Base-by-base conservation (phyloP, 2,329 filamentous ascomycete species). In the Elsinoe fawcettii region DNA sequence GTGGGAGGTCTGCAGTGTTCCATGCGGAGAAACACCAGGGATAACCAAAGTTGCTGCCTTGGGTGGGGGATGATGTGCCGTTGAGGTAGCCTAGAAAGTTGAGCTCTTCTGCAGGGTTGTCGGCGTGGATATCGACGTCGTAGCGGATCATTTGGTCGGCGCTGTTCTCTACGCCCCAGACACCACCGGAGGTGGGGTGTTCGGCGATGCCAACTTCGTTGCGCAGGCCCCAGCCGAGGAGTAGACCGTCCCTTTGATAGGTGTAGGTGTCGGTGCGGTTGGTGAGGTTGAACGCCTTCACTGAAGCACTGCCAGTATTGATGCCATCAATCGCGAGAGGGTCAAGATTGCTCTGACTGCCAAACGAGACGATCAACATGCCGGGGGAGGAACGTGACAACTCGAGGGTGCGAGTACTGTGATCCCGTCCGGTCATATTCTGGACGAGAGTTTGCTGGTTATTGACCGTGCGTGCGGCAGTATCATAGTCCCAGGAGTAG, bases 61-160 rank as follows among this genome's bases (percentile, higher is more conserved):
- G 71, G 27, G 70, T 64, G 2, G 63, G 59, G 18, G 68, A 70
- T 6, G 62, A 9, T 0, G 77, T 77, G n/a, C 75, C 75, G 44
- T 79, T 78, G 2, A 87, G 72, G 58, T 77, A 79, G 2, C 86
- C 86, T 59, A 86, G 81, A 67, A 81, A 88, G 69, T 90, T 89
- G 67, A 90, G 70, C 69, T 90, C 84, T 66, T 90, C 87, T 14
- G 78, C 86, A 0, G 86, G 86, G 64, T 90, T 90, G 64, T 87
- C 76, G 59, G 80, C 69, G 62, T 86, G 82, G 44, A 88, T 78
- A 60, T 86, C 82, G n/a, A 75, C 62, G 8, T 78, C 80, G 22
- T 60, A 58, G 20, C 65, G 60, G 11, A 55, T 63, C 14, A 88
- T 74, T 36, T 86, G 70, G 68, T 89, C 86, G 7, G 82, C 82